phyloP scores from a whole-genome alignment of 2,329 filamentous ascomycete genomes.

The Pyrenophora teres region DNA sequence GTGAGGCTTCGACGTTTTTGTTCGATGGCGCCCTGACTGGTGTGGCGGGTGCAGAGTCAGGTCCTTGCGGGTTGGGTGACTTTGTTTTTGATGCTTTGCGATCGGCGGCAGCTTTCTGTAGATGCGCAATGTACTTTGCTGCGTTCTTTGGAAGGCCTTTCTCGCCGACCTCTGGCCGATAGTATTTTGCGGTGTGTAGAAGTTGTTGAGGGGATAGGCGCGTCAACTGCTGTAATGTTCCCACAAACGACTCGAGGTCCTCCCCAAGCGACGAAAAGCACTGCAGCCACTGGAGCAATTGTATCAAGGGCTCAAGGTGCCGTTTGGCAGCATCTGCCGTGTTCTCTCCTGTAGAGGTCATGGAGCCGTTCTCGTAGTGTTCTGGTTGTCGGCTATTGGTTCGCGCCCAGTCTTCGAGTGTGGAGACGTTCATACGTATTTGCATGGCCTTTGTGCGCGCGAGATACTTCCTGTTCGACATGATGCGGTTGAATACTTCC shows the following conservation, averaged over 20 bases:
- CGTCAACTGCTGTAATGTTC: conserved; percentile 86
- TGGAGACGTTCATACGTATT: conserved; percentile 97
- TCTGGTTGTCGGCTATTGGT: conserved; percentile 92
- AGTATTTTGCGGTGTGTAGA: conserved; percentile 89
- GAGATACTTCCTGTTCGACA: conserved; percentile 93
- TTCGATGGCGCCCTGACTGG: conserved; percentile 36
- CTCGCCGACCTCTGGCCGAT: conserved; percentile 92
- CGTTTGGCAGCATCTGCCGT: conserved; percentile 82
- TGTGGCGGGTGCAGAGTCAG: conserved; percentile 38
- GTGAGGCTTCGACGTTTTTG: conserved; percentile 33
- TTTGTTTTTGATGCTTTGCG: conserved; percentile 43
- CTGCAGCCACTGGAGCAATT: conserved; percentile 95
- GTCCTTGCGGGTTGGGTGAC: conserved; percentile 46
- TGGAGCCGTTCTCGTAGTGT: conserved; percentile 92
- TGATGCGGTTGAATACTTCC: conserved; percentile 96
- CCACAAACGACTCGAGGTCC: conserved; percentile 84
- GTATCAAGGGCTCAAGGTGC: conserved; percentile 88
- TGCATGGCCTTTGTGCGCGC: conserved; percentile 99
- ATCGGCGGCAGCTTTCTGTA: conserved; percentile 73
- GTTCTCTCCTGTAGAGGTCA: conserved; percentile 80
- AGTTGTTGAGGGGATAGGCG: conserved; percentile 84
- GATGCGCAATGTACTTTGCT: conserved; percentile 79
- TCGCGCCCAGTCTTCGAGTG: conserved; percentile 93
- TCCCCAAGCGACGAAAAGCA: conserved; percentile 95
- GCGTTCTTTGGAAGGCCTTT: conserved; percentile 87